A percentile compares a stretch with the other conserved stretches of the same genome.
These are phyloP conservation scores for Penicillium sp. DNA, from an alignment of 2,329 filamentous ascomycete species.

Conservation along the genomic window DNA sequence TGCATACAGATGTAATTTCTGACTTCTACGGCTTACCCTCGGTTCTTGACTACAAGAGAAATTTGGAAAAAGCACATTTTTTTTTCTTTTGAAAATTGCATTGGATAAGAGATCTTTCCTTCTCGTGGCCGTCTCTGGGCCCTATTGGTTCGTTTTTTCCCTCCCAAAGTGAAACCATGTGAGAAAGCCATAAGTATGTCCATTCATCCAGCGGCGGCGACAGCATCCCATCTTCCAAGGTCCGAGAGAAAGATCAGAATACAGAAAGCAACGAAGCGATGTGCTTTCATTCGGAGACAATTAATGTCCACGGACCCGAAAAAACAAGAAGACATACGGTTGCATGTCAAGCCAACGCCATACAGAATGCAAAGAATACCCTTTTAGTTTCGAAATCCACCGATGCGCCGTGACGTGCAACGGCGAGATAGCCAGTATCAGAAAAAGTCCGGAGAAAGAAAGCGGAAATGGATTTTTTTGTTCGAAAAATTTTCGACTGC, in stretches of 20 bases:
- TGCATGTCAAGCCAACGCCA: conserved; percentile 45
- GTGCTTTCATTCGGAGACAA: conserved; percentile 27
- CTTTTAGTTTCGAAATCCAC: conserved; percentile 16
- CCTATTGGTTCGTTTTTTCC: conserved; percentile 12
- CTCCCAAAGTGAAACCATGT: conserved; percentile 18
- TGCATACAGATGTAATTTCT: no score
- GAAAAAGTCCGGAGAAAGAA: conserved; percentile 29
- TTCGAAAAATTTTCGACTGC: conserved; percentile 18
- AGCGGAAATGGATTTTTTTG: conserved; percentile 19
- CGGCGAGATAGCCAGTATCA: neutral
- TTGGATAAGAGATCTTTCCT: conserved; percentile 32
- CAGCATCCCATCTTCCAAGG: conserved; percentile 36
- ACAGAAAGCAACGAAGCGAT: conserved; percentile 26
- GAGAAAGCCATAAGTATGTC: conserved; percentile 23
- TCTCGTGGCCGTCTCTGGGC: conserved; percentile 27
- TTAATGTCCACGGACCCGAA: conserved; percentile 35
- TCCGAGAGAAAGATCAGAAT: conserved; percentile 34
- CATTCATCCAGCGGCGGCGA: conserved; percentile 36
- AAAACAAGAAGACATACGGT: conserved; percentile 34
- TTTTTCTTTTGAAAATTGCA: conserved; percentile 26
- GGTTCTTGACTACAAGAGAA: neutral
- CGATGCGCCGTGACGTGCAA: neutral
- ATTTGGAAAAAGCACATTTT: conserved; percentile 10
- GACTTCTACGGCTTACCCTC: no score
- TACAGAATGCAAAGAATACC: conserved; percentile 43